Evolutionary conservation across 352 stramenopile genomes (phyloP).

Genomic region (Globisporangium barbulae): DNA sequence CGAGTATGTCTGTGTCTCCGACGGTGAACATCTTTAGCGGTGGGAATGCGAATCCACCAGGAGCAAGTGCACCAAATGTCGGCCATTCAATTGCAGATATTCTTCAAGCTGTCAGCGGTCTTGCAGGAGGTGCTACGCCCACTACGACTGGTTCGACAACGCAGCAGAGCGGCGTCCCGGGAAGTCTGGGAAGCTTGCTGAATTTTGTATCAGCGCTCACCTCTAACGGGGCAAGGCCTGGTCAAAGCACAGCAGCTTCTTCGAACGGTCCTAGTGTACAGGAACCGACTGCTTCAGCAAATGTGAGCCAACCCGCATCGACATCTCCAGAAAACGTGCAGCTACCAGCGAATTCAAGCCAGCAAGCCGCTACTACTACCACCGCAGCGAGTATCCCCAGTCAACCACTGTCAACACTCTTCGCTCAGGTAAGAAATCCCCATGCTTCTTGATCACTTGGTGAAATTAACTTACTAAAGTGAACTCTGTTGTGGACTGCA

Average conservation of each 20-base stretch:
- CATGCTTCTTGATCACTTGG: neutral
- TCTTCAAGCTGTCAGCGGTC: slow-evolving; percentile 9
- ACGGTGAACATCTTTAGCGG: slow-evolving; percentile 16
- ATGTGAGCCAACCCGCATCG: neutral
- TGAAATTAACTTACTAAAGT: too few relatives aligned
- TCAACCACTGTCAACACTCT: slow-evolving; percentile 11
- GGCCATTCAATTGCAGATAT: slow-evolving; percentile 15
- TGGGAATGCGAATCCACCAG: neutral
- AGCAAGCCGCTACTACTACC: neutral
- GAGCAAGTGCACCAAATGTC: slow-evolving; percentile 2
- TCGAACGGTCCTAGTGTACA: slow-evolving; percentile 1
- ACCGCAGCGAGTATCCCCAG: neutral
- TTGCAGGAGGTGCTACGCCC: neutral
- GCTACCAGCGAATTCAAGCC: neutral
- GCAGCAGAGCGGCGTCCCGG: neutral
- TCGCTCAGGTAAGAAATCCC: slow-evolving; percentile 5
- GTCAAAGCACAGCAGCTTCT: neutral
- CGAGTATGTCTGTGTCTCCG: slow-evolving; percentile 8
- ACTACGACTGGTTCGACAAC: neutral
- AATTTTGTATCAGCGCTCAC: slow-evolving; percentile 16
- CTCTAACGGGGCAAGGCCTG: neutral
- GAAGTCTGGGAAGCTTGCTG: slow-evolving; percentile 4
- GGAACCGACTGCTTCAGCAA: neutral
- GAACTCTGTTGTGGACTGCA: neutral
- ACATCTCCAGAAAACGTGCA: too few relatives aligned